These are phyloP conservation scores for Fragosphaeria purpurea DNA, from an alignment of 2,329 filamentous ascomycete species.

Conservation along the genomic window DNA sequence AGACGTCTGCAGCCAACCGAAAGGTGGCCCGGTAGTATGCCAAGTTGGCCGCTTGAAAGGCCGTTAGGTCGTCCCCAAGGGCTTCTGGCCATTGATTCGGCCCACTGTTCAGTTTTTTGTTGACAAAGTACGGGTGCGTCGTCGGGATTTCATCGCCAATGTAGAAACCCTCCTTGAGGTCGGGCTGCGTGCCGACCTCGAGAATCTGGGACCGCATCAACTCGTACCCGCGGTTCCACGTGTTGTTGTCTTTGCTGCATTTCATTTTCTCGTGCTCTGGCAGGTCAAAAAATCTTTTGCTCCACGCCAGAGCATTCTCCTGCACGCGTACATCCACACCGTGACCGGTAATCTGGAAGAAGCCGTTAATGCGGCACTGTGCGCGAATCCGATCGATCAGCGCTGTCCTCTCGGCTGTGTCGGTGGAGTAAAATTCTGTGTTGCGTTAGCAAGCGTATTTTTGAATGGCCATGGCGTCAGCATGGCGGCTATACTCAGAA, in stretches of 20 bases:
- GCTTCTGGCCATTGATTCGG: slow-evolving; percentile 17
- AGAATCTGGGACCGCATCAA: slow-evolving; percentile 22
- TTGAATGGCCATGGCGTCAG: background rate
- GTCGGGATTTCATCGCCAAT: slow-evolving; percentile 24
- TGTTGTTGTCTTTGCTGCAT: slow-evolving; percentile 21
- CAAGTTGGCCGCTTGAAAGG: slow-evolving; percentile 21
- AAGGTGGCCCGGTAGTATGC: slow-evolving; percentile 23
- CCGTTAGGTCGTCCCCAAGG: slow-evolving; percentile 17
- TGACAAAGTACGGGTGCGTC: slow-evolving; percentile 10
- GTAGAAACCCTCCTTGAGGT: slow-evolving; percentile 32
- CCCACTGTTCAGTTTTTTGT: slow-evolving; percentile 28
- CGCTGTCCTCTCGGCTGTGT: slow-evolving; percentile 3
- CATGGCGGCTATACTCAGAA: background rate
- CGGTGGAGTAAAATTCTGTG: slow-evolving; percentile 7
- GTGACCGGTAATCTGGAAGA: slow-evolving; percentile 43
- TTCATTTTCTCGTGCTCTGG: slow-evolving; percentile 31
- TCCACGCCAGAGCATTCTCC: slow-evolving; percentile 27
- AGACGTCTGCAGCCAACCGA: slow-evolving; percentile 17
- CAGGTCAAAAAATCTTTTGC: slow-evolving; percentile 37
- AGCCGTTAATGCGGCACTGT: slow-evolving; percentile 37
- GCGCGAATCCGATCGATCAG: slow-evolving; percentile 17
- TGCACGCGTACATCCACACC: slow-evolving; percentile 31
- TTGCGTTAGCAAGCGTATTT: background rate
- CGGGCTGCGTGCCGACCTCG: slow-evolving; percentile 21
- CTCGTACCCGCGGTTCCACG: slow-evolving; percentile 27